Conservation (phyloP, 2,329 filamentous ascomycete species). For the Ophiosphaerella korrae region DNA sequence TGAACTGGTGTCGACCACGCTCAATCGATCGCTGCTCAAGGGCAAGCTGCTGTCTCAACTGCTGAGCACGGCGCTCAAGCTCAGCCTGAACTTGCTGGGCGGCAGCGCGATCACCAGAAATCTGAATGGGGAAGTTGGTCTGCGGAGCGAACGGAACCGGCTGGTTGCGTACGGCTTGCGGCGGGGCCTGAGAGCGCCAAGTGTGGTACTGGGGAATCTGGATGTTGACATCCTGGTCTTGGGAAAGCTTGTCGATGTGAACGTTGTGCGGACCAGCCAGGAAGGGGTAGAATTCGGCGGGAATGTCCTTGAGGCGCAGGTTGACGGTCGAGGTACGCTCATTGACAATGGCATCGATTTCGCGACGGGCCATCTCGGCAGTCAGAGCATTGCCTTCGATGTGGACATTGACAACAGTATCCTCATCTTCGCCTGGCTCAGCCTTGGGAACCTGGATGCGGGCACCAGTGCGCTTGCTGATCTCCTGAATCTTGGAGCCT, state of each 20-base stretch:
- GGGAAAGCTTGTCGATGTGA: constrained; percentile 69
- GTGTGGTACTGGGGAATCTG: constrained; percentile 82
- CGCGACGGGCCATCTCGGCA: constrained; percentile 79
- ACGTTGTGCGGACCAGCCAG: constrained; percentile 80
- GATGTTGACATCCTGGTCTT: constrained; percentile 76
- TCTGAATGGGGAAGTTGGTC: constrained; percentile 76
- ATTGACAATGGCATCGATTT: constrained; percentile 85
- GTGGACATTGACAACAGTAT: constrained; percentile 77
- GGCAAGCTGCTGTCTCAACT: constrained; percentile 76
- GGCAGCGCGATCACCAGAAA: constrained; percentile 82
- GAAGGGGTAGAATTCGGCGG: constrained; percentile 94
- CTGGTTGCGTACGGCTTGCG: constrained; percentile 67
- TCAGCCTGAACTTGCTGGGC: constrained; percentile 79
- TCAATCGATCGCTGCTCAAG: constrained; percentile 82
- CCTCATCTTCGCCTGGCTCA: constrained; percentile 80
- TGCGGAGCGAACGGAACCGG: constrained; percentile 73
- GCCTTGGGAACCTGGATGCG: constrained; percentile 86
- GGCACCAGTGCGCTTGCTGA: constrained; percentile 88
- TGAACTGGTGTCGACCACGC: constrained; percentile 89
- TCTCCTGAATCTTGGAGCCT: constrained; percentile 85
- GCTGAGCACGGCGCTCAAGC: constrained; percentile 77
- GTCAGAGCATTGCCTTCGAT: constrained; percentile 92
- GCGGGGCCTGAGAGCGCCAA: constrained; percentile 71
- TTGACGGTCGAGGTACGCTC: constrained; percentile 84
- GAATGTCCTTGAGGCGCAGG: constrained; percentile 80